These are phyloP conservation scores for Turnera subulata DNA, from an alignment of 345 rosid genomes.

Conservation along the genomic window DNA sequence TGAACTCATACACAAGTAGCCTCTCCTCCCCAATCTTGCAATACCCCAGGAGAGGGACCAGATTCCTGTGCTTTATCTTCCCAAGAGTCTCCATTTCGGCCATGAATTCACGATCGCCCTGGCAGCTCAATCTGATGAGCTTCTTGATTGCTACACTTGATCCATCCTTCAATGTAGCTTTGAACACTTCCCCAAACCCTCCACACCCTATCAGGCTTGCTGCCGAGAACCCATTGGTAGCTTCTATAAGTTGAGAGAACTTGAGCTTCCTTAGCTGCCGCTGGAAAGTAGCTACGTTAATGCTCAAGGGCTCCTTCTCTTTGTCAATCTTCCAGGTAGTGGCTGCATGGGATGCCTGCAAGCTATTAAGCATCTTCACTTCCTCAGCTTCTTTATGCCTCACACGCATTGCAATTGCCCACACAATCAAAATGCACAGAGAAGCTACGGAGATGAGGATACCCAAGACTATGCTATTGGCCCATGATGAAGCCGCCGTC, in stretches of 20 bases:
- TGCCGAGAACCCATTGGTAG: constrained; percentile 88
- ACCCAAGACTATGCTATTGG: constrained; percentile 81
- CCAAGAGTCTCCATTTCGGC: constrained; percentile 98
- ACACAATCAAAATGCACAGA: constrained; percentile 70
- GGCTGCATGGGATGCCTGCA: constrained; percentile 78
- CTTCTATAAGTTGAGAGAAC: constrained; percentile 89
- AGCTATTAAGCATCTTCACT: constrained; percentile 75
- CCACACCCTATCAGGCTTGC: constrained; percentile 82
- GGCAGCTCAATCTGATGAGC: constrained; percentile 80
- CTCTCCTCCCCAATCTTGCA: constrained; percentile 94
- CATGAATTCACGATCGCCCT: constrained; percentile 96
- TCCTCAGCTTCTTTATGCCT: constrained; percentile 76
- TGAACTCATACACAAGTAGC: constrained; percentile 85
- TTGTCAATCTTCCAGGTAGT: constrained; percentile 98
- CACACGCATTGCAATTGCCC: constrained; percentile 82
- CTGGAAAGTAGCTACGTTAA: constrained; percentile 89
- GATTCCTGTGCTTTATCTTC: constrained; percentile 89
- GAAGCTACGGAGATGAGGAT: constrained; percentile 75
- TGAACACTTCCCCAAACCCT: constrained; percentile 94
- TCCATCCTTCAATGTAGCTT: constrained; percentile 89
- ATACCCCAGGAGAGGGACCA: constrained; percentile 84
- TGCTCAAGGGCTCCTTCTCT: constrained; percentile 92
- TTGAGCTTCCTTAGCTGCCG: constrained; percentile 80
- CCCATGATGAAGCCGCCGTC: constrained; percentile 52
- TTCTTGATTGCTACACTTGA: constrained; percentile 94